phyloP scores from a whole-genome alignment of 108 stramenopile species.

The Cylindrotheca closterium region DNA sequence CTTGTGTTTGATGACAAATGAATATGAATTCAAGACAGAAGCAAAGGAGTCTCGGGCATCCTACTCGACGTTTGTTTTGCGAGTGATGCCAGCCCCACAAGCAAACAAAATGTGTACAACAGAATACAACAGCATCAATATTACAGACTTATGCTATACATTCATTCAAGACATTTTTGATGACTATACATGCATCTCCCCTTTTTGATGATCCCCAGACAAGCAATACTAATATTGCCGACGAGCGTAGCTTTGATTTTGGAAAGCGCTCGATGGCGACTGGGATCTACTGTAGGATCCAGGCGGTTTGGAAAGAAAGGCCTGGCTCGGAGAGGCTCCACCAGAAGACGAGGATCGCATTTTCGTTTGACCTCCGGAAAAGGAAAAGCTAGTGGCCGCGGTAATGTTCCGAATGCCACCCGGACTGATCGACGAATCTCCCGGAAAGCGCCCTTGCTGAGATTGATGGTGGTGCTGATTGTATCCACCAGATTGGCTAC shows the following conservation, averaged over 20 bases:
- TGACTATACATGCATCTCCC: too few species aligned
- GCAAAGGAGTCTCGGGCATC: too few species aligned
- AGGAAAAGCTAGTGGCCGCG: conserved; percentile 10
- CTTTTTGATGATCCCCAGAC: too few species aligned
- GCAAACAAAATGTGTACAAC: too few species aligned
- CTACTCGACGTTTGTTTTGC: too few species aligned
- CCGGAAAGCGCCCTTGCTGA: conserved; percentile 2
- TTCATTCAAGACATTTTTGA: too few species aligned
- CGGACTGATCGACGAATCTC: conserved; percentile 5
- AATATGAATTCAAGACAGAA: too few species aligned
- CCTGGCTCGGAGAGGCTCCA: conserved; percentile 17
- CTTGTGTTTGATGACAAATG: too few species aligned
- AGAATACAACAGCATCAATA: too few species aligned
- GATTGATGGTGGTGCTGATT: not conserved
- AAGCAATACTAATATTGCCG: not conserved
- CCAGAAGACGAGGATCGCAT: conserved; percentile 2
- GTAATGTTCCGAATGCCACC: conserved; percentile 15
- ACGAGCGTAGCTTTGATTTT: not conserved
- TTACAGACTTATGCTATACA: too few species aligned
- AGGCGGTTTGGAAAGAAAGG: conserved; percentile 4
- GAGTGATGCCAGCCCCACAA: too few species aligned
- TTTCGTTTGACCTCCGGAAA: not conserved
- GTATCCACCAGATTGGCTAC: not conserved
- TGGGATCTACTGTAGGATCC: conserved; percentile 9
- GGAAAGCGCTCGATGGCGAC: not conserved